Base-by-base conservation (phyloP, 2,329 filamentous ascomycete genomes). In the Aspergillus ochraceoroseus region DNA sequence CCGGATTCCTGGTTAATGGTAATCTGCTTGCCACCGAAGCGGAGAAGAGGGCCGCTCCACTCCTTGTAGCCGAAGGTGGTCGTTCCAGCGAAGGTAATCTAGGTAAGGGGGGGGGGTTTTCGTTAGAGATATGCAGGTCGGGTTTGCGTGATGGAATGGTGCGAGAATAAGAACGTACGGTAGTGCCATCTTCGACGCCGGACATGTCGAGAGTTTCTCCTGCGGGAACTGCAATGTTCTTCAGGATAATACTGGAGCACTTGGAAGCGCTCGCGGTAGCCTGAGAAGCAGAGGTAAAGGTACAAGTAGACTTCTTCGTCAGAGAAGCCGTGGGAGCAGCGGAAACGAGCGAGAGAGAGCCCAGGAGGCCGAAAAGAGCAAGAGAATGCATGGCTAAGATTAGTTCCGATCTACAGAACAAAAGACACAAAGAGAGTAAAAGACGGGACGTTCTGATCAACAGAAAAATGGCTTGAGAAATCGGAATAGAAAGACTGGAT, bases 11-110 rank as follows among this genome's bases (percentile, higher is more conserved):
- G 44, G 36, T 50, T 67, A 26, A 83, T 68, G 18, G 69, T 70
- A 51, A 82, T 70, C 46, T 68, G 65, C 23, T 62, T 74, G 27
- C 81, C 82, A 1, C 74, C 74, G 47, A 84, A 68, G 18, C 72
- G 71, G 52, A 85, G 71, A 9, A 85, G 68, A 30, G 81, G 81
- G 0, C 82, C 81, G 1, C 60, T 58, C 81, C 80, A 85, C 53
- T 81, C 75, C 47, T 76, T 67, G 64, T 82, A 83, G 13, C 70
- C 80, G 54, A 81, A 85, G 38, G 75, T 78, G n/a, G 81, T 85
- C 9, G 70, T 76, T 29, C 82, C 82, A 42, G 76, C 61, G 62
- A 85, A 85, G 51, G 74, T 76, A 47, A 83, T 71, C 63, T 69
- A 37, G n/a, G n/a, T n/a, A n/a, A n/a, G n/a, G n/a, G n/a, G n/a